These are phyloP conservation scores for Biscogniauxia sp. DNA, from an alignment of 2,329 filamentous ascomycete genomes.

Conservation along the genomic window DNA sequence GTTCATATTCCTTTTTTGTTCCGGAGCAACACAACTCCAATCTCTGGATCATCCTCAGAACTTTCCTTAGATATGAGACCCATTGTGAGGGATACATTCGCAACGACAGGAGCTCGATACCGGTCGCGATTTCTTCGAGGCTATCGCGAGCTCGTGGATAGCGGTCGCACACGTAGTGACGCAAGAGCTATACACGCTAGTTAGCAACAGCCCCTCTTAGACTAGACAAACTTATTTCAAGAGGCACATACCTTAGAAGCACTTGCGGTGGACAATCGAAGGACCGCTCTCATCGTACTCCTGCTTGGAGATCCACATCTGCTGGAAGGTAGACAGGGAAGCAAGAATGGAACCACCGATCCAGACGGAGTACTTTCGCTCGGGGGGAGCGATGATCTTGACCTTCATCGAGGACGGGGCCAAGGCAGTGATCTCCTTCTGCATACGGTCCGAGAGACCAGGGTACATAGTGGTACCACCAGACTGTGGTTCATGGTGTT, in stretches of 20 bases:
- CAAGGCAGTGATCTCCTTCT: slow-evolving; percentile 99
- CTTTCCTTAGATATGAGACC: slow-evolving; percentile 57
- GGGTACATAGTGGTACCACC: slow-evolving; percentile 99
- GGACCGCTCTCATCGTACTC: slow-evolving; percentile 99
- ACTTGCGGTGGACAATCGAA: slow-evolving; percentile 99
- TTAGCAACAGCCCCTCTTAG: not conserved
- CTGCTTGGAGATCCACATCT: slow-evolving; percentile 99
- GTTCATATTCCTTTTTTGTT: slow-evolving; percentile 44
- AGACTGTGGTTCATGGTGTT: slow-evolving; percentile 60
- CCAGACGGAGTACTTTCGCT: slow-evolving; percentile 99
- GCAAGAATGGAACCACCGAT: slow-evolving; percentile 99
- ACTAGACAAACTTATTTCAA: not conserved
- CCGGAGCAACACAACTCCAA: slow-evolving; percentile 45
- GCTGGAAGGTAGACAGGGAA: slow-evolving; percentile 99
- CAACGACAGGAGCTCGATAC: slow-evolving; percentile 43
- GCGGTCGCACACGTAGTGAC: slow-evolving; percentile 22
- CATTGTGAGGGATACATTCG: slow-evolving; percentile 46
- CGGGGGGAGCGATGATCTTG: slow-evolving; percentile 99
- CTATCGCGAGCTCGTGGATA: slow-evolving; percentile 39
- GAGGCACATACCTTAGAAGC: slow-evolving; percentile 80
- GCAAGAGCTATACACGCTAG: slow-evolving; percentile 16
- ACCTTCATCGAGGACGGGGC: slow-evolving; percentile 99
- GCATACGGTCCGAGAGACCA: slow-evolving; percentile 99
- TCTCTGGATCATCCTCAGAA: slow-evolving; percentile 54
- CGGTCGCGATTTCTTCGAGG: slow-evolving; percentile 44